Conservation (phyloP, 2,329 filamentous ascomycete species). For the Calonectria pseudoreteaudii region DNA sequence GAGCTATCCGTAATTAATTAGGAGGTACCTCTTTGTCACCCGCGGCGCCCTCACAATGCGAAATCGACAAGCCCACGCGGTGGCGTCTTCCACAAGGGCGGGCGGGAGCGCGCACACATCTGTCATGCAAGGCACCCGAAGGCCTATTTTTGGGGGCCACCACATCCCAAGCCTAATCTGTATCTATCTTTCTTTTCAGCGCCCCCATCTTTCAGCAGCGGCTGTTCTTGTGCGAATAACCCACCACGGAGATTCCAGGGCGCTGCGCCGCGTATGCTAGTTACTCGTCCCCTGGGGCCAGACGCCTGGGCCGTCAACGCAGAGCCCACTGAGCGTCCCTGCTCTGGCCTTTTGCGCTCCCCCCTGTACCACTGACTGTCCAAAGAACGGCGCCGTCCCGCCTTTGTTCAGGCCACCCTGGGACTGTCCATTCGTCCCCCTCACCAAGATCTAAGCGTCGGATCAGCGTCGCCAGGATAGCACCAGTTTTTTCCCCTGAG, state of each 20-base stretch:
- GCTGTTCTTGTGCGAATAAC: neutral
- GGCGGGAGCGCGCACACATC: slow-evolving; percentile 13
- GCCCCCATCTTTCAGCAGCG: neutral
- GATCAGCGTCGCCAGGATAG: slow-evolving; percentile 24
- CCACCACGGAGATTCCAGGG: slow-evolving; percentile 22
- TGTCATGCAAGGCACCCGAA: slow-evolving; percentile 26
- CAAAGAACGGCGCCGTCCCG: neutral
- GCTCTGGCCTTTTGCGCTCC: neutral
- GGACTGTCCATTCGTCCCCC: neutral
- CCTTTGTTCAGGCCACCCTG: slow-evolving; percentile 8
- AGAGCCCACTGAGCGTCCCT: slow-evolving; percentile 9
- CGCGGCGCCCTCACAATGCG: neutral
- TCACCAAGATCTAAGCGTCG: slow-evolving; percentile 35
- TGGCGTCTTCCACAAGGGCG: slow-evolving; percentile 30
- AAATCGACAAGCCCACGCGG: slow-evolving; percentile 19
- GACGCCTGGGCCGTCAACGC: neutral
- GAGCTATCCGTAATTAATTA: neutral
- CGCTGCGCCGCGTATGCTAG: slow-evolving; percentile 18
- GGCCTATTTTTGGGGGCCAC: slow-evolving; percentile 33
- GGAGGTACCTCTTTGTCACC: neutral
- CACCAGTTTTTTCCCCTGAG: neutral
- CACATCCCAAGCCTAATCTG: neutral
- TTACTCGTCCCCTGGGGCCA: neutral
- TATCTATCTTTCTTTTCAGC: neutral
- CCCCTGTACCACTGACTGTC: neutral